Percentiles rank a stretch among this genome's conserved stretches.
These are phyloP conservation scores for Erysimum pusillum DNA, from an alignment of 441 rosid species.

Conservation along the genomic window DNA sequence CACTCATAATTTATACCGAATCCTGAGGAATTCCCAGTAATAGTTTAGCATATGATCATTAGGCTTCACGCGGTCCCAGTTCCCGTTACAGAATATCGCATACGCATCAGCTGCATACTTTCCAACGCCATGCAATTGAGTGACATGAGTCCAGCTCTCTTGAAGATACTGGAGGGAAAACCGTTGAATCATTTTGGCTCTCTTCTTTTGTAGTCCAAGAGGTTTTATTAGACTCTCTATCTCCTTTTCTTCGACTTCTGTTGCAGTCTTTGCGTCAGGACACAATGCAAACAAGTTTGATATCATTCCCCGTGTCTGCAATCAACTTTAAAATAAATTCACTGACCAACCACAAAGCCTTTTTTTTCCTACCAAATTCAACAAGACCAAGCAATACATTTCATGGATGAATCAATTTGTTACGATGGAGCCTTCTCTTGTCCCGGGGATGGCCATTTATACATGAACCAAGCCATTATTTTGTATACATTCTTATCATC, in stretches of 20 bases:
- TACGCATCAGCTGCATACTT: slow-evolving; percentile 93
- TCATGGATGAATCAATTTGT: neutral
- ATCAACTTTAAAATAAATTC: slow-evolving; percentile 13
- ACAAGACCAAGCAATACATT: neutral
- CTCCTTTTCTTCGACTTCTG: slow-evolving; percentile 47
- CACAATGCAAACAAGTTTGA: slow-evolving; percentile 57
- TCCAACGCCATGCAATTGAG: slow-evolving; percentile 79
- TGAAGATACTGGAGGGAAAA: slow-evolving; percentile 69
- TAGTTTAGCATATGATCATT: slow-evolving; percentile 47
- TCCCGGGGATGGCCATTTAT: too few relatives aligned
- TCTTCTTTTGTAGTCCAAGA: slow-evolving; percentile 68
- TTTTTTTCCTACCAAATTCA: slow-evolving; percentile 1
- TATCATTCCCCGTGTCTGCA: slow-evolving; percentile 59
- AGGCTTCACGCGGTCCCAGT: slow-evolving; percentile 45
- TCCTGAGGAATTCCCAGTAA: slow-evolving; percentile 44
- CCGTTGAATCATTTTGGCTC: slow-evolving; percentile 64
- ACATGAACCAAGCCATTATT: too few relatives aligned
- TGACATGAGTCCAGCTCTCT: slow-evolving; percentile 78
- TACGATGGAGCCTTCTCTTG: too few relatives aligned
- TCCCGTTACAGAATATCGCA: slow-evolving; percentile 89
- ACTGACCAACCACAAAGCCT: neutral
- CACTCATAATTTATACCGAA: slow-evolving; percentile 30
- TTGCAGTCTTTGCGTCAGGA: slow-evolving; percentile 69
- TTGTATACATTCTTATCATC: neutral
- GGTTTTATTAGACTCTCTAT: slow-evolving; percentile 56